A percentile compares a stretch with the other conserved stretches of the same genome.
These are phyloP conservation scores for Lupinus albus DNA, from an alignment of 306 rosid genomes.

Conservation along the genomic window DNA sequence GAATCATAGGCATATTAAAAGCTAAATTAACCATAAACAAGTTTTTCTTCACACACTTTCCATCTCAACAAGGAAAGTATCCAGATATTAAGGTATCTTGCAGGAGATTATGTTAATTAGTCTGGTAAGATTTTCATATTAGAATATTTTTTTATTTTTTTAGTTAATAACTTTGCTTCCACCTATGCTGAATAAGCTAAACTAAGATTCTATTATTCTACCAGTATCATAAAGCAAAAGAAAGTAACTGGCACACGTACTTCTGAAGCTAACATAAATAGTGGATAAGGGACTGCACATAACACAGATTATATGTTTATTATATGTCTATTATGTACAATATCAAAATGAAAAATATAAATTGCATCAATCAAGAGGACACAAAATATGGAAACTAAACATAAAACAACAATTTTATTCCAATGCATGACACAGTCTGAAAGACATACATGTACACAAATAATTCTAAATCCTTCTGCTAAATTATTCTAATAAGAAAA, in stretches of 20 bases:
- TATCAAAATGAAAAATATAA: neutral
- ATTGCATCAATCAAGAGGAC: neutral
- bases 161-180: constrained; percentile 20
- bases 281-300: constrained; percentile 4
- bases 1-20: constrained; percentile 17
- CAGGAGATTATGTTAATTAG: constrained; percentile 12
- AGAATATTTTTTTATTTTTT: constrained; percentile 20
- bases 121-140: neutral
- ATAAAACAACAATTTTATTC: constrained; percentile 18
- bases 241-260: neutral
- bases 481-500: too few relatives aligned
- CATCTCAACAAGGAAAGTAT: neutral
- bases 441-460: too few relatives aligned
- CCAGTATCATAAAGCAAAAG: constrained; percentile 22
- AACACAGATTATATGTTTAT: neutral
- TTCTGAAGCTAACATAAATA: constrained; percentile 35
- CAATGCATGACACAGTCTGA: neutral
- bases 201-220: constrained; percentile 20
- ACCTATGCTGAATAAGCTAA: constrained; percentile 2
- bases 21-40: constrained; percentile 20
- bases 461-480: too few relatives aligned
- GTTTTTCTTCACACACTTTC: neutral
- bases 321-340: neutral
- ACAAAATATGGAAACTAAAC: neutral
- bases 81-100: constrained; percentile 17